phyloP scores from a whole-genome alignment of 2,329 filamentous ascomycete species.

The Neofusicoccum sp. region DNA sequence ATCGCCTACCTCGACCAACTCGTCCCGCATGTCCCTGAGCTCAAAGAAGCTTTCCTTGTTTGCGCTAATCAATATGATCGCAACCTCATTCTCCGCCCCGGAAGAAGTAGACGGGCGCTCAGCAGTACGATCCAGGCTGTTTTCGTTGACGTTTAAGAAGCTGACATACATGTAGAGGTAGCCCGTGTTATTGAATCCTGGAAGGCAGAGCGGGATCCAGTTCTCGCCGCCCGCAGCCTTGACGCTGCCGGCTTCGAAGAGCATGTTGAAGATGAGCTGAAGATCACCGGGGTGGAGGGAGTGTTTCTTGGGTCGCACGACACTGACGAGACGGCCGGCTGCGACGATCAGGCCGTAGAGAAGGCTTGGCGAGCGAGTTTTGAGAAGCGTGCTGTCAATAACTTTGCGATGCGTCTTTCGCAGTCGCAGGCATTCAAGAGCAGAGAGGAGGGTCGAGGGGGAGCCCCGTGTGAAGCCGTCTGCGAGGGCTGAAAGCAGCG shows the following conservation, averaged over 20 bases:
- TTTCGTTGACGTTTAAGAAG: slow-evolving; percentile 71
- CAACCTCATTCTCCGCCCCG: slow-evolving; percentile 69
- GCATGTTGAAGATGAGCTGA: slow-evolving; percentile 98
- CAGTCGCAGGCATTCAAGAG: slow-evolving; percentile 89
- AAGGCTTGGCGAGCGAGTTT: slow-evolving; percentile 73
- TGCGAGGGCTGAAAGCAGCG: slow-evolving; percentile 84
- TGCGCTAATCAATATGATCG: slow-evolving; percentile 87
- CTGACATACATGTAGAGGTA: slow-evolving; percentile 99
- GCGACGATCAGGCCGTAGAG: slow-evolving; percentile 94
- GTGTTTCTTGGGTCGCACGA: slow-evolving; percentile 90
- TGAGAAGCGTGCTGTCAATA: slow-evolving; percentile 87
- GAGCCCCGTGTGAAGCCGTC: slow-evolving; percentile 95
- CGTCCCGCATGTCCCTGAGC: slow-evolving; percentile 71
- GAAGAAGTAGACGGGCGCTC: slow-evolving; percentile 41
- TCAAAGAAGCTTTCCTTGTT: slow-evolving; percentile 94
- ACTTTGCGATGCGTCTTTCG: slow-evolving; percentile 82
- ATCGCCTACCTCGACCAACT: slow-evolving; percentile 56
- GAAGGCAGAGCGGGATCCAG: slow-evolving; percentile 95
- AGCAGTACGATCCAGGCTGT: slow-evolving; percentile 46
- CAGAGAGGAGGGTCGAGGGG: slow-evolving; percentile 82
- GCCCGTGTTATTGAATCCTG: slow-evolving; percentile 94
- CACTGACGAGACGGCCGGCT: slow-evolving; percentile 88
- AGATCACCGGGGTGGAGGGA: slow-evolving; percentile 94
- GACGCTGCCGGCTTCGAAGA: slow-evolving; percentile 92
- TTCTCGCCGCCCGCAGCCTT: slow-evolving; percentile 93